Evolutionary conservation across 2,329 filamentous ascomycete species (phyloP).

Genomic region (Fusarium sp.): DNA sequence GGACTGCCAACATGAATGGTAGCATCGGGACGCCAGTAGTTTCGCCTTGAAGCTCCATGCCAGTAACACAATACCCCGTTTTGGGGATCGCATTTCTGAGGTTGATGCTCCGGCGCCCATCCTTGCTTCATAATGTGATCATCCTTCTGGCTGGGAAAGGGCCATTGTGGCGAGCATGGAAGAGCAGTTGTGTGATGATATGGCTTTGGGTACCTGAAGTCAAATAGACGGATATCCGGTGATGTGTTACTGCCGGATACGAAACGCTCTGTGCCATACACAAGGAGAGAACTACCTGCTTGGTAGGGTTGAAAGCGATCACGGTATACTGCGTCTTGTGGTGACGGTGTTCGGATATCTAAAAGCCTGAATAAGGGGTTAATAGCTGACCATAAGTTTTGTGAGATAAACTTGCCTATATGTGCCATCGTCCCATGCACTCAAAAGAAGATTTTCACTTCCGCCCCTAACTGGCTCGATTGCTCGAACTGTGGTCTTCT

Average conservation of each 20-base stretch:
- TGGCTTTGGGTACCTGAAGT: constrained; percentile 61
- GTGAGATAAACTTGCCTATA: constrained; percentile 48
- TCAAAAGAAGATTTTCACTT: constrained; percentile 57
- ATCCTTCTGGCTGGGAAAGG: constrained; percentile 46
- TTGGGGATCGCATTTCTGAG: constrained; percentile 49
- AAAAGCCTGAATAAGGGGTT: constrained; percentile 49
- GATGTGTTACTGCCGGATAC: constrained; percentile 59
- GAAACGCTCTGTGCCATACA: constrained; percentile 63
- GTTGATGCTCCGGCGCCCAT: constrained; percentile 21
- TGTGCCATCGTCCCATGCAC: constrained; percentile 65
- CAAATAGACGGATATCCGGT: constrained; percentile 61
- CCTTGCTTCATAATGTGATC: constrained; percentile 14
- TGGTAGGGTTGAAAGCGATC: constrained; percentile 63
- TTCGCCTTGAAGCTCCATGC: constrained; percentile 56
- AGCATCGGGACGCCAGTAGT: constrained; percentile 61
- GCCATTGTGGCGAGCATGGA: constrained; percentile 54
- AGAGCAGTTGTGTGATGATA: constrained; percentile 62
- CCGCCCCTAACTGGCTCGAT: constrained; percentile 57
- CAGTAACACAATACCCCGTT: constrained; percentile 55
- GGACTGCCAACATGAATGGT: constrained; percentile 56
- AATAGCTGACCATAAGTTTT: not conserved
- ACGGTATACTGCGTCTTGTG: constrained; percentile 60
- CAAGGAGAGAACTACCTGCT: constrained; percentile 58
- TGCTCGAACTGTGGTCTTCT: constrained; percentile 56
- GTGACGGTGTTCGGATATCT: constrained; percentile 61